Evolutionary conservation across 306 rosid genomes (phyloP).

Genomic region (Corylus avellana): DNA sequence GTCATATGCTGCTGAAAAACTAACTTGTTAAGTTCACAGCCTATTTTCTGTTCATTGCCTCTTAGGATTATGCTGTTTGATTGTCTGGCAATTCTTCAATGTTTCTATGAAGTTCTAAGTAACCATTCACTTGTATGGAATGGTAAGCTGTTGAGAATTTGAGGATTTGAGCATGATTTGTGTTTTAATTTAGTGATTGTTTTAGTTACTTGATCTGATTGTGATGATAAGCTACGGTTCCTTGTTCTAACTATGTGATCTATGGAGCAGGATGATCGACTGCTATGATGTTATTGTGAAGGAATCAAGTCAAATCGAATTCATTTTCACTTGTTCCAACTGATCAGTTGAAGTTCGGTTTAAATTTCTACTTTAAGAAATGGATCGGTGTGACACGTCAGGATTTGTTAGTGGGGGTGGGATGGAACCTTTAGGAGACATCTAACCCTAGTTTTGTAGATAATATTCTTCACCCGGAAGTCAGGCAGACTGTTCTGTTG

Average conservation of each 20-base stretch:
- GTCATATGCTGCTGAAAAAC: neutral
- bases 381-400: slow-evolving; percentile 97
- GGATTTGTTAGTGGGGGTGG: slow-evolving; percentile 99
- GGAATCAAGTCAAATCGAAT: slow-evolving; percentile 36
- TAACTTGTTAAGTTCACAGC: neutral
- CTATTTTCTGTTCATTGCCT: neutral
- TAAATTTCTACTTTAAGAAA: slow-evolving; percentile 39
- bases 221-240: slow-evolving; percentile 8
- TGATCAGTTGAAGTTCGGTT: slow-evolving; percentile 39
- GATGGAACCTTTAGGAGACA: slow-evolving; percentile 41
- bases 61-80: neutral
- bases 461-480: slow-evolving; percentile 41
- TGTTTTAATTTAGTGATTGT: neutral
- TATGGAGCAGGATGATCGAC: slow-evolving; percentile 62
- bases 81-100: neutral
- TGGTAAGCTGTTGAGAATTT: neutral
- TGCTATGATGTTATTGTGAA: slow-evolving; percentile 34
- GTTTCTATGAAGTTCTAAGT: neutral
- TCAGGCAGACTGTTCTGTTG: slow-evolving; percentile 54
- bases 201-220: slow-evolving; percentile 1
- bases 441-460: slow-evolving; percentile 63
- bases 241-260: slow-evolving; percentile 28
- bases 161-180: slow-evolving; percentile 1
- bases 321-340: slow-evolving; percentile 40
- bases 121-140: neutral